Conservation (phyloP, 2,329 filamentous ascomycete species). For the Fusarium torulosum region DNA sequence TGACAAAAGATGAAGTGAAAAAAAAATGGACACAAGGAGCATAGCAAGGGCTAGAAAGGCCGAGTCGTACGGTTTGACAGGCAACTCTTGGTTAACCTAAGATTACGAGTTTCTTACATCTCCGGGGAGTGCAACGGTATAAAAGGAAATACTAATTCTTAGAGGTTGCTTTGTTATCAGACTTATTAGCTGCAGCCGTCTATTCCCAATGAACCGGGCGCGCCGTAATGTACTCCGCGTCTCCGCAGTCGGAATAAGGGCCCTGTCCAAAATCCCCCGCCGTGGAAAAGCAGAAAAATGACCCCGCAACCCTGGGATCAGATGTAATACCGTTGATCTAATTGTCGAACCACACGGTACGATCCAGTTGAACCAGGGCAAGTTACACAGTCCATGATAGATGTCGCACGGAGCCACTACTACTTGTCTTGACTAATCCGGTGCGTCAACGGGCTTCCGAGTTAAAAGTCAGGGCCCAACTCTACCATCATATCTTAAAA, state of each 20-base stretch:
- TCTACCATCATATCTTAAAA: constrained; percentile 38
- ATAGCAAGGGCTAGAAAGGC: constrained; percentile 6
- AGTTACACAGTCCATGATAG: constrained; percentile 36
- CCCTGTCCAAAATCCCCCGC: constrained; percentile 31
- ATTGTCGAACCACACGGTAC: constrained; percentile 33
- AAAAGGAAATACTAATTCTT: constrained; percentile 4
- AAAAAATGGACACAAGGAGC: constrained; percentile 6
- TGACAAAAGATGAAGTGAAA: background rate
- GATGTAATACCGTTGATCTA: constrained; percentile 40
- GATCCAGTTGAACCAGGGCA: background rate
- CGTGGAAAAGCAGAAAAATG: constrained; percentile 47
- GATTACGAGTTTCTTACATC: constrained; percentile 32
- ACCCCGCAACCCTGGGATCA: constrained; percentile 48
- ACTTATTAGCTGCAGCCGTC: constrained; percentile 23
- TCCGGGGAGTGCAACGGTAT: constrained; percentile 37
- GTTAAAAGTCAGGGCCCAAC: constrained; percentile 43
- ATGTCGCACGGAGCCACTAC: constrained; percentile 22
- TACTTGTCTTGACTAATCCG: constrained; percentile 48
- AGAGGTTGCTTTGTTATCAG: constrained; percentile 29
- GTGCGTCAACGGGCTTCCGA: constrained; percentile 32
- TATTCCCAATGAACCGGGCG: constrained; percentile 28
- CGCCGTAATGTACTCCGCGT: constrained; percentile 42
- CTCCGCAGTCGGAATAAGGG: constrained; percentile 49
- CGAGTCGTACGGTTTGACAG: constrained; percentile 45
- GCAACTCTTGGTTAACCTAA: constrained; percentile 34